Evolutionary conservation across 2,329 filamentous ascomycete species (phyloP).

Genomic region (Escovopsis weberi): DNA sequence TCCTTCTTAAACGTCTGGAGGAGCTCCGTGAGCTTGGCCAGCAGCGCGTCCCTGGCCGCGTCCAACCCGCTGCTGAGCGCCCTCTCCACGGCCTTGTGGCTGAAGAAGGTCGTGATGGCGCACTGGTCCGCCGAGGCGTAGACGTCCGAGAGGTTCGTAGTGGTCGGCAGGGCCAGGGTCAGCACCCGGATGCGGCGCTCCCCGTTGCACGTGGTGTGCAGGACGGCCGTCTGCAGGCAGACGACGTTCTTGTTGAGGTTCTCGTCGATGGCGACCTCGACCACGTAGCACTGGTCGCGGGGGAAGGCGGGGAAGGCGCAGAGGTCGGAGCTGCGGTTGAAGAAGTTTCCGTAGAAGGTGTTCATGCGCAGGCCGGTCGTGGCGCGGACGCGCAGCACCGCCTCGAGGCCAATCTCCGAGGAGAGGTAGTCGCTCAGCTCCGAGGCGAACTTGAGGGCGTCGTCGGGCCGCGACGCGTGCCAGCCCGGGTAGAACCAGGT

Average conservation of each 20-base stretch:
- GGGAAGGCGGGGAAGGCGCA: constrained; percentile 98
- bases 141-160: constrained; percentile 74
- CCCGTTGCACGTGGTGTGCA: constrained; percentile 96
- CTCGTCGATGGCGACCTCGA: constrained; percentile 96
- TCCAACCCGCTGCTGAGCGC: constrained; percentile 77
- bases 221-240: constrained; percentile 83
- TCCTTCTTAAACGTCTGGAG: constrained; percentile 95
- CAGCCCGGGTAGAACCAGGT: constrained; percentile 98
- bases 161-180: constrained; percentile 86
- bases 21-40: constrained; percentile 83
- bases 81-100: constrained; percentile 92
- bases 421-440: constrained; percentile 98
- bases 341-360: constrained; percentile 98
- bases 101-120: constrained; percentile 87
- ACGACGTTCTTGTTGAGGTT: constrained; percentile 81
- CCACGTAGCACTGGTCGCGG: constrained; percentile 91
- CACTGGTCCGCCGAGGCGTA: constrained; percentile 93
- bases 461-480: constrained; percentile 86
- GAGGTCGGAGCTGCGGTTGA: constrained; percentile 93
- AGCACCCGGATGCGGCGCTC: constrained; percentile 90
- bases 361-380: constrained; percentile 93
- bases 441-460: constrained; percentile 93
- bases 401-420: constrained; percentile 88
- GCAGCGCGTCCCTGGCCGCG: constrained; percentile 76
- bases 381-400: constrained; percentile 85